Conservation (phyloP, 768 basidiomycete species). For the Rhodotorula diobovata region DNA sequence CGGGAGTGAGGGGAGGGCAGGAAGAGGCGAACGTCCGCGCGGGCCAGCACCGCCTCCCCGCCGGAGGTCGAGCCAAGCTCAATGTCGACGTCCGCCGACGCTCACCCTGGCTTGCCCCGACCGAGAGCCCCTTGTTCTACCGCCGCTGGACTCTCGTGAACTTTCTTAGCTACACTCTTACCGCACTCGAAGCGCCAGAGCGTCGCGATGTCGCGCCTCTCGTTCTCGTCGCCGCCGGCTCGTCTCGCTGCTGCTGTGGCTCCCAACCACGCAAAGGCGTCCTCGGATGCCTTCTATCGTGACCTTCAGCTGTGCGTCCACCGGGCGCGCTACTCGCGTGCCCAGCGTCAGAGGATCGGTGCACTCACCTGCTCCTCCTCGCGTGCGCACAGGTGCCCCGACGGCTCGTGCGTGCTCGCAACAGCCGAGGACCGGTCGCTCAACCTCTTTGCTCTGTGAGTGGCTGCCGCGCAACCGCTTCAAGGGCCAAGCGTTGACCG, state of each 20-base stretch:
- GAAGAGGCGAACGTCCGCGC: not conserved
- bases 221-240: not conserved
- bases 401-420: conserved; percentile 64
- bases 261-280: conserved; percentile 3
- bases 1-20: not conserved
- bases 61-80: not conserved
- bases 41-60: not conserved
- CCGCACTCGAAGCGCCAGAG: not conserved
- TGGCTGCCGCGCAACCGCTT: not conserved
- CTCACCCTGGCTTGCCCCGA: no score
- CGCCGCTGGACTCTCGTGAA: not conserved
- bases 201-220: not conserved
- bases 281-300: conserved; percentile 56
- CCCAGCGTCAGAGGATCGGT: not conserved
- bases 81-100: no score
- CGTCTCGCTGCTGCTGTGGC: conserved; percentile 5
- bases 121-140: no score
- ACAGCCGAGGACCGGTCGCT: conserved; percentile 69
- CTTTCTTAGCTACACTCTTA: not conserved
- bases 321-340: not conserved
- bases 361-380: conserved; percentile 1
- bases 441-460: conserved; percentile 57
- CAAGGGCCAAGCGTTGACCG: not conserved
- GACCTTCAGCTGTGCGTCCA: conserved; percentile 57
- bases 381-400: conserved; percentile 59